Base-by-base conservation (phyloP, 1,284 basidiomycete genomes). In the Sutorius eximius region DNA sequence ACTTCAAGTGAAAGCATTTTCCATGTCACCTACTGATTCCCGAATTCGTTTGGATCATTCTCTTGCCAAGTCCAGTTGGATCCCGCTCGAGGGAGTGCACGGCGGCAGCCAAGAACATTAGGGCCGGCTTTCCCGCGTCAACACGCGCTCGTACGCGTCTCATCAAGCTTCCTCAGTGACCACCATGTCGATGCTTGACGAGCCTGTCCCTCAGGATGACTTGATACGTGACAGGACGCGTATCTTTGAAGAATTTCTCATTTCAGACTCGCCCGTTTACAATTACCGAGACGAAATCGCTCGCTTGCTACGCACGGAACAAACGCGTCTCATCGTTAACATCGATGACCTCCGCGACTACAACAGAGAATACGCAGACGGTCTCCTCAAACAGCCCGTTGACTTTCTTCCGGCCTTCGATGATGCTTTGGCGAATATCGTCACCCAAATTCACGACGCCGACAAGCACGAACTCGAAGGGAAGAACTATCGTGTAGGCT, bases 281-380 rank as follows among this genome's bases (percentile, higher is more conserved):
- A 92, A 93, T 74, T 98, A 99, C 76, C 85, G 86, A 63, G 88
- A 95, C 66, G 88, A 90, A 53, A 89, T 98, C 63, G 81, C 83
- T 47, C 84, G 86, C 61, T 89, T 99, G 88, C 81, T 99, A 42
- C 86, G 90, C 53, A 78, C 83, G 32, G 89, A 93, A 65, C 85
- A 89, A 67, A 88, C 93, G 63, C 87, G 97, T 65, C 86, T 99
- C 66, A 87, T 97, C 66, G 86, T 99, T 72, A 99, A 98, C 74
- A 82, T 99, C 63, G 96, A 99, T 74, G 95, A 99, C 75, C 76
- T 99, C 61, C 89, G 97, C 72, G 92, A 95, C 73, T 95, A 95
- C 73, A 86, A 93, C 71, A 86, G 95, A 69, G 86, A 91, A 55
- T 89, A 80, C 53, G 83, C 87, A 1, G 82, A 88, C 62, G 92